Base-by-base conservation (phyloP, 352 stramenopile species). In the Phytophthora melonis region DNA sequence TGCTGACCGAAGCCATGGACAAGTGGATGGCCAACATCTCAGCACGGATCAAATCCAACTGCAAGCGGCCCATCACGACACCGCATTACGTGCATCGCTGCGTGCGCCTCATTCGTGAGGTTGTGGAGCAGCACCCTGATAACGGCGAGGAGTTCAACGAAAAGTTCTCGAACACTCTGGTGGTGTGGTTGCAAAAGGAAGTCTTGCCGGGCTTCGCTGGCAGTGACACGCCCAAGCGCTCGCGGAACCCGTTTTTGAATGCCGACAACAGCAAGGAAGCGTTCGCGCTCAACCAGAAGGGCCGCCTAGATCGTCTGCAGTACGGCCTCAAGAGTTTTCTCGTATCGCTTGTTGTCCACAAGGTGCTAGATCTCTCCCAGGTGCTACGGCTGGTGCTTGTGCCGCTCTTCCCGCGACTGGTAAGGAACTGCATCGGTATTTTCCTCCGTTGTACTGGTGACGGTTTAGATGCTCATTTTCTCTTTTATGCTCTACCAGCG, bases 321-420 rank as follows among this genome's bases (percentile, higher is more conserved):
- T 97, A 96, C 65, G 90, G 90, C 13, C 69, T 97, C 50, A 97
- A 97, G 75, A 85, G 85, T 18, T 97, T 97, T 53, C 68, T 97
- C 32, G 78, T 96, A 6, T 93, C 88, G 30, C 70, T 97, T 9
- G 78, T 94, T 47, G 81, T 95, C 16, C 89, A 97, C 68, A 94
- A 94, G 74, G 88, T 97, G 23, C 65, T 97, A n/a, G 89, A 97
- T 54, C 77, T 97, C 0, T 82, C 87, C 1, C 90, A 97, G 65
- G 84, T 97, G 32, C 80, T 97, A 18, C 88, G 89, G n/a, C 81
- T 94, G 41, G 90, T 94, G 34, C 74, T 97, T 30, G 87, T 93
- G 5, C 90, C 90, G 19, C 79, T 94, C 18, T 97, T 97, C 59
- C 89, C 89, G 27, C 84, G 89, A 60, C 45, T 94, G 73, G 84